A percentile compares a stretch with the other conserved stretches of the same genome.
These are phyloP conservation scores for Diaporthe sp. DNA, from an alignment of 2,329 filamentous ascomycete genomes.

Conservation along the genomic window DNA sequence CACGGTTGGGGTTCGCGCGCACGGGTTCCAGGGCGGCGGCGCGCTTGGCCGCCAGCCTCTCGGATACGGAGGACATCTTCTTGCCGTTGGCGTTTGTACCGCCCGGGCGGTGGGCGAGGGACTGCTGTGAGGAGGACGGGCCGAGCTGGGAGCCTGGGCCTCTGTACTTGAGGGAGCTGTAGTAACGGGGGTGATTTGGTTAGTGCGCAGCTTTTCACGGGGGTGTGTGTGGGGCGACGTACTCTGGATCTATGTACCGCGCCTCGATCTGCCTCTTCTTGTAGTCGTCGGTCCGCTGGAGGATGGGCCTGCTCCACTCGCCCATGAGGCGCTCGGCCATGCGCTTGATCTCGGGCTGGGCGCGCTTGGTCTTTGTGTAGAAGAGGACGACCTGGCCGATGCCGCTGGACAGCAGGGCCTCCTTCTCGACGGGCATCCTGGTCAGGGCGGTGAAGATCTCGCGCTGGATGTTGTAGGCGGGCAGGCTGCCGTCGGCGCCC, in stretches of 20 bases:
- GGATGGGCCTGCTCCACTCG: slow-evolving; percentile 94
- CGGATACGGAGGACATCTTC: slow-evolving; percentile 40
- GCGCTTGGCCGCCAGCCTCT: slow-evolving; percentile 41
- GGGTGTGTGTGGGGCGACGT: slow-evolving; percentile 45
- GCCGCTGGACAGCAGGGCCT: slow-evolving; percentile 87
- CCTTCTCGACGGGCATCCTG: slow-evolving; percentile 89
- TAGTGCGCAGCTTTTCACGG: background rate
- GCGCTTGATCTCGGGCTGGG: slow-evolving; percentile 89
- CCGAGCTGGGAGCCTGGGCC: slow-evolving; percentile 46
- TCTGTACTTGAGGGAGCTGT: slow-evolving; percentile 54
- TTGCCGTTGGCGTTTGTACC: slow-evolving; percentile 38
- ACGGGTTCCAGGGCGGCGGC: slow-evolving; percentile 61
- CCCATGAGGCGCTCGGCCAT: slow-evolving; percentile 92
- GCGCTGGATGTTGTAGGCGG: slow-evolving; percentile 96
- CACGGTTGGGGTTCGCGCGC: slow-evolving; percentile 62
- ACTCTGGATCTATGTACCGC: slow-evolving; percentile 73
- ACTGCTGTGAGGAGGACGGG: slow-evolving; percentile 47
- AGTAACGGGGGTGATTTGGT: slow-evolving; percentile 45
- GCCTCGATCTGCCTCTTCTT: slow-evolving; percentile 80
- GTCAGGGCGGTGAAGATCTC: slow-evolving; percentile 87
- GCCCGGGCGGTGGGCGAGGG: slow-evolving; percentile 59
- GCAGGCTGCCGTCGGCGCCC: slow-evolving; percentile 85
- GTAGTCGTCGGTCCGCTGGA: slow-evolving; percentile 94
- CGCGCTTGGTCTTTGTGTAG: slow-evolving; percentile 94
- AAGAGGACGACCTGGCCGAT: slow-evolving; percentile 97